phyloP scores from a whole-genome alignment of 495 filamentous ascomycete species.

The Copromyces sp. region DNA sequence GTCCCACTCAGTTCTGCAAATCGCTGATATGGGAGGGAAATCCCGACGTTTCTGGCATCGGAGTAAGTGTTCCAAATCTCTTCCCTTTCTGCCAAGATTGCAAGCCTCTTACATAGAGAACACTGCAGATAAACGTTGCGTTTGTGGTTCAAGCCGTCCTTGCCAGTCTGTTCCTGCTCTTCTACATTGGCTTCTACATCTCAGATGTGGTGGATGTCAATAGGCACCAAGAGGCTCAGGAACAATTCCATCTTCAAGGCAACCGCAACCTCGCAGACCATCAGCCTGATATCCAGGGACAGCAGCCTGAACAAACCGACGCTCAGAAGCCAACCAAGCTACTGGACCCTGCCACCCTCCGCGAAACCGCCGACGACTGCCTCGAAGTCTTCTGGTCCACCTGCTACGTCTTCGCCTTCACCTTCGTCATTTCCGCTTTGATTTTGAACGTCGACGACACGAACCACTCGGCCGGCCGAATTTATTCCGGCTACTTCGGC shows the following conservation, averaged over 20 bases:
- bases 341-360: not conserved
- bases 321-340: not conserved
- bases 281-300: not conserved
- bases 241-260: not conserved
- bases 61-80: not conserved
- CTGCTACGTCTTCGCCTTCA: not conserved
- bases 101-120: not conserved
- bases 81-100: not conserved
- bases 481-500: slow-evolving; percentile 53
- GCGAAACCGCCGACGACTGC: not conserved
- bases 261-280: not conserved
- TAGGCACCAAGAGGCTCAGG: not conserved
- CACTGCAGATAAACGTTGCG: not conserved
- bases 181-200: not conserved
- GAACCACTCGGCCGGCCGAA: not conserved
- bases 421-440: not conserved
- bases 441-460: not conserved
- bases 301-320: not conserved
- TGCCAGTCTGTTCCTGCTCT: not conserved
- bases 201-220: not conserved
- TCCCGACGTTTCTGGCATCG: not conserved
- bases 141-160: not conserved
- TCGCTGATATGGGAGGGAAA: not conserved
- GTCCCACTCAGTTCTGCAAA: not conserved
- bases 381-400: not conserved